phyloP scores from a whole-genome alignment of 148 eudicot genomes.

The Rhododendron kiyosumense region DNA sequence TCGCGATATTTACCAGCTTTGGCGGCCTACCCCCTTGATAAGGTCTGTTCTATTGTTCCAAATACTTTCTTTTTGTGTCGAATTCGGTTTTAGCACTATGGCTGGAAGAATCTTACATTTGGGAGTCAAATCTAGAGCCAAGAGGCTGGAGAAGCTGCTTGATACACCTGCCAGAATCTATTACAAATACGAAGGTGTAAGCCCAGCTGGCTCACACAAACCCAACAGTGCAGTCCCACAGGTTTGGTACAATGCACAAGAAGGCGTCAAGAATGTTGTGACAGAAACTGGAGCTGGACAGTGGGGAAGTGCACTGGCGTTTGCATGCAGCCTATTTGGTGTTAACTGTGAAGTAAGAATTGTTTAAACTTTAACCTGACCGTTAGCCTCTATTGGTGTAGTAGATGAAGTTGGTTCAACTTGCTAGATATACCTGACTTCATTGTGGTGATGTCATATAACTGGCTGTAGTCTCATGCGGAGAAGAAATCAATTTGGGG shows the following conservation, averaged over 20 bases:
- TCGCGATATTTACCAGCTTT: constrained; percentile 64
- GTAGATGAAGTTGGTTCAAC: background rate
- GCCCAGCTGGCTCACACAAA: constrained; percentile 98
- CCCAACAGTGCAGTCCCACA: constrained; percentile 95
- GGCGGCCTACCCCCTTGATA: constrained; percentile 98
- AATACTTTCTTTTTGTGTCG: background rate
- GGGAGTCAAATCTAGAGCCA: constrained; percentile 56
- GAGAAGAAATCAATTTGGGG: background rate
- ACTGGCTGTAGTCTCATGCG: background rate
- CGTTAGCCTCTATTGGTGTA: background rate
- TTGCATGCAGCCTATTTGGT: constrained; percentile 82
- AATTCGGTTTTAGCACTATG: background rate
- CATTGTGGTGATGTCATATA: background rate
- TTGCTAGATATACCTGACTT: background rate
- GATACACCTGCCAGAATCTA: constrained; percentile 90
- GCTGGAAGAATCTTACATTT: constrained; percentile 14
- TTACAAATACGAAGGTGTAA: constrained; percentile 91
- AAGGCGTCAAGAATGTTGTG: constrained; percentile 80
- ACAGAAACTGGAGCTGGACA: constrained; percentile 99
- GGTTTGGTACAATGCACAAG: constrained; percentile 80
- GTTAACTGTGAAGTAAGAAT: constrained; percentile 77
- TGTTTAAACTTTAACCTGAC: background rate
- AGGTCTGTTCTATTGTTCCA: constrained; percentile 37
- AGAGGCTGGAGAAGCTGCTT: constrained; percentile 91
- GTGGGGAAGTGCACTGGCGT: constrained; percentile 96